Evolutionary conservation across 2,329 filamentous ascomycete genomes (phyloP).

Genomic region (Paradendryphiella salina): DNA sequence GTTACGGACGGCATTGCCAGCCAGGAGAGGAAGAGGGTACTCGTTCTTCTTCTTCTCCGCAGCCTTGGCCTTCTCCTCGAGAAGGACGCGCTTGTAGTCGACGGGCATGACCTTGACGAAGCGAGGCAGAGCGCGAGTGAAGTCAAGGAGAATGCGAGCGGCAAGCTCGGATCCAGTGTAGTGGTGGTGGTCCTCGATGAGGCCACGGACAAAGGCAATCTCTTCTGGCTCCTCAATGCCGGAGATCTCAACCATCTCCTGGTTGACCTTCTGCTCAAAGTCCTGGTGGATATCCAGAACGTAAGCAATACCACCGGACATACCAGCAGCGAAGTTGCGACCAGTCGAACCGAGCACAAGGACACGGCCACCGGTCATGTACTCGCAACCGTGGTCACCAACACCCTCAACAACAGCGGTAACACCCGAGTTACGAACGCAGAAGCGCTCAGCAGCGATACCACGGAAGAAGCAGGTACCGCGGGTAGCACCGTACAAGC

Average conservation of each 20-base stretch:
- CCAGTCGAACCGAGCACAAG: conserved; percentile 86
- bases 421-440: conserved; percentile 93
- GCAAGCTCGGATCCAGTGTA: conserved; percentile 96
- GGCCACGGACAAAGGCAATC: conserved; percentile 84
- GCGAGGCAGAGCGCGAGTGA: conserved; percentile 83
- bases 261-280: conserved; percentile 92
- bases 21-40: conserved; percentile 76
- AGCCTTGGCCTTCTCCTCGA: conserved; percentile 82
- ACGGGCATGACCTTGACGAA: conserved; percentile 93
- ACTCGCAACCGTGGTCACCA: conserved; percentile 95
- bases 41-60: conserved; percentile 82
- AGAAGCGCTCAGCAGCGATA: conserved; percentile 93
- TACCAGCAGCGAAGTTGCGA: conserved; percentile 96
- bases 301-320: conserved; percentile 97
- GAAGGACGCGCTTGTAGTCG: conserved; percentile 92
- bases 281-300: conserved; percentile 87
- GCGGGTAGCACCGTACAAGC: conserved; percentile 88
- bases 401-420: conserved; percentile 95
- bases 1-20: conserved; percentile 63
- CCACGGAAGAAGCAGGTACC: conserved; percentile 97
- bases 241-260: conserved; percentile 93
- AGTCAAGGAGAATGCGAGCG: conserved; percentile 91
- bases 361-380: conserved; percentile 96
- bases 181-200: conserved; percentile 96
- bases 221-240: conserved; percentile 82